These are phyloP conservation scores for Scedosporium aurantiacum DNA, from an alignment of 2,329 filamentous ascomycete species.

Conservation along the genomic window DNA sequence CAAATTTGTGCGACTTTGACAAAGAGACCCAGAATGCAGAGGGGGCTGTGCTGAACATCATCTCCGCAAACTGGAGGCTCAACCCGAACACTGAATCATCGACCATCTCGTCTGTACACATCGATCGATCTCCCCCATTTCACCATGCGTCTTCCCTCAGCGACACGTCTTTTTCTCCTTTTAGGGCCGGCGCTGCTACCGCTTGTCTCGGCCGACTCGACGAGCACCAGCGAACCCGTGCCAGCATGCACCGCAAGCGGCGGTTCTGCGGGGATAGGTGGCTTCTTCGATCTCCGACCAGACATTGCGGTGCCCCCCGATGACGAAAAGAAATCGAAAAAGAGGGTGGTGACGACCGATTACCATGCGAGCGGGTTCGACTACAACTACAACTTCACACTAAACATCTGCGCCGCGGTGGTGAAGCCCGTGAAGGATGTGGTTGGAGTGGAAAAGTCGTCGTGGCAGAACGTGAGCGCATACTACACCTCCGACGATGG, in stretches of 20 bases:
- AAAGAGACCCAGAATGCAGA: too few species aligned
- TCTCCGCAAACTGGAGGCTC: background rate
- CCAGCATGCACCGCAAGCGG: slow-evolving; percentile 46
- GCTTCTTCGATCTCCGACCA: slow-evolving; percentile 48
- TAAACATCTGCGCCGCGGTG: slow-evolving; percentile 74
- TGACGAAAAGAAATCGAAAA: slow-evolving; percentile 32
- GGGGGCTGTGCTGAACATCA: too few species aligned
- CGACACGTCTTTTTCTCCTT: slow-evolving; percentile 17
- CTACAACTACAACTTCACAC: slow-evolving; percentile 69
- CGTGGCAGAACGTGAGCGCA: slow-evolving; percentile 67
- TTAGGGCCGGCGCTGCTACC: slow-evolving; percentile 17
- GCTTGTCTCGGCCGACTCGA: slow-evolving; percentile 20
- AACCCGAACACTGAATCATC: background rate
- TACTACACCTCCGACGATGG: slow-evolving; percentile 59
- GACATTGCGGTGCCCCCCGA: slow-evolving; percentile 34
- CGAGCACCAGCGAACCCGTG: slow-evolving; percentile 30
- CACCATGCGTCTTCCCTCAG: background rate
- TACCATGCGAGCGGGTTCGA: slow-evolving; percentile 63
- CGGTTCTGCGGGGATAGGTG: slow-evolving; percentile 37
- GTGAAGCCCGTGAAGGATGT: slow-evolving; percentile 53
- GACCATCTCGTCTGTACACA: background rate
- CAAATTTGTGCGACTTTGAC: too few species aligned
- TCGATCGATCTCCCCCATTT: background rate
- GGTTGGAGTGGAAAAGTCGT: slow-evolving; percentile 48
- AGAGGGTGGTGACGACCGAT: slow-evolving; percentile 30